Conservation (phyloP, 1,284 basidiomycete genomes). For the Exobasidium cylindrosporum region DNA sequence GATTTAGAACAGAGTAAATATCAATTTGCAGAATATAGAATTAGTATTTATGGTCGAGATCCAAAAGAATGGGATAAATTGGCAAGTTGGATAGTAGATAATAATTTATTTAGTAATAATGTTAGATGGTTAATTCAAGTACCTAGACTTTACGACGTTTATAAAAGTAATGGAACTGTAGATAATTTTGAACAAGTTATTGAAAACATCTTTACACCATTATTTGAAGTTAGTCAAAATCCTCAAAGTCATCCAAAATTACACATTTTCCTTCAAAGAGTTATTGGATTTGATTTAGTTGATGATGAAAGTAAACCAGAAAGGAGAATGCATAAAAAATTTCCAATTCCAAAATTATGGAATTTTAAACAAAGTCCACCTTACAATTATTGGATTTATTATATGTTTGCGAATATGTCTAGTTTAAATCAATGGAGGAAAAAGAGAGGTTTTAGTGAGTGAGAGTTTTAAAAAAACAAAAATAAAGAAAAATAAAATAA, state of each 20-base stretch:
- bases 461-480: no score
- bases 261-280: constrained; percentile 91
- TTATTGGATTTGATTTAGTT: constrained; percentile 93
- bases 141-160: constrained; percentile 91
- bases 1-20: constrained; percentile 98
- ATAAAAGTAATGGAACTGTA: constrained; percentile 83
- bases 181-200: constrained; percentile 88
- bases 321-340: constrained; percentile 86
- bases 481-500: no score
- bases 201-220: constrained; percentile 83
- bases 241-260: constrained; percentile 86
- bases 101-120: constrained; percentile 93
- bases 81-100: constrained; percentile 90
- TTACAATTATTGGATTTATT: constrained; percentile 90
- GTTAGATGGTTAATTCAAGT: constrained; percentile 97
- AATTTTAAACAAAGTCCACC: constrained; percentile 83
- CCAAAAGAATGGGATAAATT: constrained; percentile 93
- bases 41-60: constrained; percentile 83
- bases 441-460: constrained; percentile 84
- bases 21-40: constrained; percentile 83
- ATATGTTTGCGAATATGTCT: constrained; percentile 94
- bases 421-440: constrained; percentile 90
- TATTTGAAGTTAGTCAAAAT: constrained; percentile 95
- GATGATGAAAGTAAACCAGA: constrained; percentile 97
- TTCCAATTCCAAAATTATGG: constrained; percentile 90